Conservation (phyloP, 305 asterid genomes). For the Rubia balearica region DNA sequence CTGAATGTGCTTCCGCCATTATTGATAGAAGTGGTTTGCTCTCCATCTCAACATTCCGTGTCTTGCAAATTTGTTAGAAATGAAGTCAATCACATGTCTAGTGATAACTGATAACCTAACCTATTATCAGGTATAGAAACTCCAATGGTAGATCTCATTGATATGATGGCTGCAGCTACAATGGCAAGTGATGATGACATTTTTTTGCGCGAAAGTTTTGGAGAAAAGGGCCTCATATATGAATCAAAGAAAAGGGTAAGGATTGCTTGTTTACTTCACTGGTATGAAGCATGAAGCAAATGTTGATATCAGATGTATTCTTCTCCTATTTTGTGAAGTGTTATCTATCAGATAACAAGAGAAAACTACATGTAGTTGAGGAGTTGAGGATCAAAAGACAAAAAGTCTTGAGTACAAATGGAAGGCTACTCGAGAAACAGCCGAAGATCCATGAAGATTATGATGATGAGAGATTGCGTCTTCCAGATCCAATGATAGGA, state of each 20-base stretch:
- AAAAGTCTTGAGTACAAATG: background rate
- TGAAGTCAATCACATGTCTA: background rate
- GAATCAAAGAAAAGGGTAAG: background rate
- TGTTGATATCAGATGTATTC: background rate
- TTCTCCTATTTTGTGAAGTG: background rate
- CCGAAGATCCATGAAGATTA: background rate
- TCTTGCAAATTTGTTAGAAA: background rate
- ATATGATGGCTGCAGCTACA: background rate
- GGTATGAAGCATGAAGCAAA: background rate
- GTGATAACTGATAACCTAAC: background rate
- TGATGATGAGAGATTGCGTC: slow-evolving; percentile 24
- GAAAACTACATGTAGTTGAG: background rate
- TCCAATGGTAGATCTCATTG: background rate
- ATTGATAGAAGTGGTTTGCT: background rate
- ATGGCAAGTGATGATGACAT: background rate
- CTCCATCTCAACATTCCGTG: background rate
- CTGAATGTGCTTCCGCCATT: background rate
- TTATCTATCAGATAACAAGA: background rate
- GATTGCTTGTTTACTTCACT: background rate
- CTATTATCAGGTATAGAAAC: background rate
- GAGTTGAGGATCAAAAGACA: background rate
- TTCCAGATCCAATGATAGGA: slow-evolving; percentile 89
- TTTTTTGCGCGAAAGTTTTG: background rate
- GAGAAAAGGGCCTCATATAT: background rate
- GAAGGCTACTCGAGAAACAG: background rate